Evolutionary conservation across 164 flowering plant species (phyloP).

Genomic region (Vitis cinerea): DNA sequence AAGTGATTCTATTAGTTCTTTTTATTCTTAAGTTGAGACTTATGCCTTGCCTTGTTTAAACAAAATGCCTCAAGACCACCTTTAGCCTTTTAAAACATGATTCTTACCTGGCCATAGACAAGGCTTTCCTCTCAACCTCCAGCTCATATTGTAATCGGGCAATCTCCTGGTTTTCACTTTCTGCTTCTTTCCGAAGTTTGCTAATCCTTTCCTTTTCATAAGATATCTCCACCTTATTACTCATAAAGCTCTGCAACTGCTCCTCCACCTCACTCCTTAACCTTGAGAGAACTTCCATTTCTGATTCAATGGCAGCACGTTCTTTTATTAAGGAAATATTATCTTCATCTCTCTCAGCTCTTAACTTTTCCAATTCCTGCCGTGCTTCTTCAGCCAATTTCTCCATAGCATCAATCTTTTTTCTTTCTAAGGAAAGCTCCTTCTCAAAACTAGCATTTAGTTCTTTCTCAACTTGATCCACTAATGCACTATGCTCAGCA

Average conservation of each 20-base stretch:
- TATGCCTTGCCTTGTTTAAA: too few relatives aligned
- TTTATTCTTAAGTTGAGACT: too few relatives aligned
- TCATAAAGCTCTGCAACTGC: slow-evolving; percentile 73
- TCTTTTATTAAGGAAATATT: slow-evolving; percentile 56
- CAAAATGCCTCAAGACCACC: too few relatives aligned
- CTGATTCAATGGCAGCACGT: slow-evolving; percentile 76
- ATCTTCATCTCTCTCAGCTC: slow-evolving; percentile 65
- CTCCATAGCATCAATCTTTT: slow-evolving; percentile 69
- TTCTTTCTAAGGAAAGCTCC: slow-evolving; percentile 74
- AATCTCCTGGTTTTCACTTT: slow-evolving; percentile 72
- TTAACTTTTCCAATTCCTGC: slow-evolving; percentile 67
- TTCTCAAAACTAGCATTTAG: slow-evolving; percentile 72
- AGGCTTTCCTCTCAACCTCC: slow-evolving; percentile 92
- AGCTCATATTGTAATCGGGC: slow-evolving; percentile 79
- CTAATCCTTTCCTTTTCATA: slow-evolving; percentile 77
- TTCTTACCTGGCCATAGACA: slow-evolving; percentile 89
- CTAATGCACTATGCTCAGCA: slow-evolving; percentile 83
- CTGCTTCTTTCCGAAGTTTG: slow-evolving; percentile 70
- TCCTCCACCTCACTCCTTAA: slow-evolving; percentile 79
- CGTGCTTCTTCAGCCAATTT: slow-evolving; percentile 86
- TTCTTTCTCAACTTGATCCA: slow-evolving; percentile 90
- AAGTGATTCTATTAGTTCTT: too few relatives aligned
- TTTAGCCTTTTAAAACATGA: neutral
- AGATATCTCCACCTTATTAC: slow-evolving; percentile 68
- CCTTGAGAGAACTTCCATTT: slow-evolving; percentile 78